Evolutionary conservation across 2,329 filamentous ascomycete genomes (phyloP), one percentile per base, ranked within the genome.

Genomic region (Cytospora piceae): DNA sequence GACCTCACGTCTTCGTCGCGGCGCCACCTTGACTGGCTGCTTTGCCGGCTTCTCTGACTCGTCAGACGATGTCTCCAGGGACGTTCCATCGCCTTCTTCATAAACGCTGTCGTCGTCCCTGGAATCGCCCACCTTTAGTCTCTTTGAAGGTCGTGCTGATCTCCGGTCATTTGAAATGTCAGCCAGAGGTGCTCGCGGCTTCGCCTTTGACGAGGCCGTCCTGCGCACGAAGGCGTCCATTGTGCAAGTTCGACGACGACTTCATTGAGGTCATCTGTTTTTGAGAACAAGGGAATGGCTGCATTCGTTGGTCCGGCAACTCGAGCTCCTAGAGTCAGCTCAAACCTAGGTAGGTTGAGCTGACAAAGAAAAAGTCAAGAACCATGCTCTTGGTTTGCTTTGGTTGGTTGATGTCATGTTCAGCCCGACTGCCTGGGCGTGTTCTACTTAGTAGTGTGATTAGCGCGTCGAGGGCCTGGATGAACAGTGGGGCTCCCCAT

Each of bases 61-160:
- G 15, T 69, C 64, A 8, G 68, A 67, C 0, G 60, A 66, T 31
- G n/a, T 49, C n/a, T 24, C 46, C 9, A n/a, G 46, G 12, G n/a
- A 49, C n/a, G 11, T 49, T 49, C n/a, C 69, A 15, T 76, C 74
- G 3, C 32, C 75, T 51, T 77, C 76, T 34, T 75, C 74, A 56
- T 79, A 75, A 6, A 74, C 72, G 39, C 74, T 74, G n/a, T 70
- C 39, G 0, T 63, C 24, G 27, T 17, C 65, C 46, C 52, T 67
- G 37, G 72, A 56, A 11, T 73, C 70, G 8, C 75, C 73, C 17
- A 73, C 59, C 58, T 77, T 79, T 8, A 69, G 56, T 56, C 71
- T 77, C 69, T 81, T 81, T 2, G 70, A 64, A 2, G 78, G 75
- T 22, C 73, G 75, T 53, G 73, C 73, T 32, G 62, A 63, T 7